A percentile compares a stretch with the other conserved stretches of the same genome.
These are phyloP conservation scores for Alternaria conjuncta DNA, from an alignment of 2,329 filamentous ascomycete species.

Conservation along the genomic window DNA sequence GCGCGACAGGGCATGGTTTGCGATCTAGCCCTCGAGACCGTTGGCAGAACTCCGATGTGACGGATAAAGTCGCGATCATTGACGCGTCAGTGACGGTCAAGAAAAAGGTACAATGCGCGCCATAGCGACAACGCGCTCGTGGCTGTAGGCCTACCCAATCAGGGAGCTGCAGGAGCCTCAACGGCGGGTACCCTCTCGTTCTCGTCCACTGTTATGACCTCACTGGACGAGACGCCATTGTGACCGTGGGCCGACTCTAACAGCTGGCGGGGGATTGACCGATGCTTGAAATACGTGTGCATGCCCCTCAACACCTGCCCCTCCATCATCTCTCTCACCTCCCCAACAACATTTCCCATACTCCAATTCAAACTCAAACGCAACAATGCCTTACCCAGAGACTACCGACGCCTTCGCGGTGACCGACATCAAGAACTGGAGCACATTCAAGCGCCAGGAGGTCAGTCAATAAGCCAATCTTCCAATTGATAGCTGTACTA, in stretches of 20 bases:
- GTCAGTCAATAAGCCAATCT: constrained; percentile 42
- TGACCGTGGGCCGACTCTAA: constrained; percentile 24
- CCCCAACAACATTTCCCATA: constrained; percentile 4
- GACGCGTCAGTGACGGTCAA: constrained; percentile 14
- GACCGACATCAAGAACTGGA: constrained; percentile 66
- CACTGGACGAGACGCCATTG: constrained; percentile 35
- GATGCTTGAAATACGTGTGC: constrained; percentile 33
- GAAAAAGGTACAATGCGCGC: constrained; percentile 11
- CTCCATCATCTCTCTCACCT: constrained; percentile 14
- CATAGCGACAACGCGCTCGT: constrained; percentile 1
- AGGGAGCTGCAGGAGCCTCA: not conserved
- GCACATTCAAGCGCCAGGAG: constrained; percentile 63
- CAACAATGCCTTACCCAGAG: constrained; percentile 59
- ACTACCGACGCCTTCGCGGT: constrained; percentile 58
- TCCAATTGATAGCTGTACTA: constrained; percentile 7
- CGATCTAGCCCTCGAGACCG: not conserved
- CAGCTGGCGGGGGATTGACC: constrained; percentile 20
- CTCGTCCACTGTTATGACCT: constrained; percentile 39
- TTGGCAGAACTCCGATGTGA: constrained; percentile 7
- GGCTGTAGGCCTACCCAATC: constrained; percentile 5
- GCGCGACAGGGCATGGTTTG: not conserved
- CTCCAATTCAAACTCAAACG: constrained; percentile 3
- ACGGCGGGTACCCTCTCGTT: constrained; percentile 13
- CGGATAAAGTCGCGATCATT: constrained; percentile 10
- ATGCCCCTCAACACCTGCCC: constrained; percentile 33